Evolutionary conservation across 2,329 filamentous ascomycete genomes (phyloP), one percentile per base, ranked within the genome.

Genomic region (Immersiporthe knoxdaviesiana): DNA sequence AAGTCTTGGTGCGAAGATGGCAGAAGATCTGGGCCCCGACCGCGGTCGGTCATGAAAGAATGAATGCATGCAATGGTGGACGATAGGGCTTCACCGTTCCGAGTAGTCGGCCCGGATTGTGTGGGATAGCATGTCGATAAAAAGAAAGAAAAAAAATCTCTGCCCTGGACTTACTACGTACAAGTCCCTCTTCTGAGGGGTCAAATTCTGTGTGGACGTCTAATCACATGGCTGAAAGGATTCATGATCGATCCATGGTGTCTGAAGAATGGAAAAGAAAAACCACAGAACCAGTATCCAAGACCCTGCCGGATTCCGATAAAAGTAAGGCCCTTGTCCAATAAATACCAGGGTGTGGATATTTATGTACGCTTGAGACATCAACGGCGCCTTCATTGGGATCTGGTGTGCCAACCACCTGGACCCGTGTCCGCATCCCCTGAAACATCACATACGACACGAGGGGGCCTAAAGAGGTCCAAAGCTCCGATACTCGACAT

Each of bases 361-460:
- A 56, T 56, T 56, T 56, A 30, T 56, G 52, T 56, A 18, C 27
- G 52, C 52, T 56, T 56, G 52, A 56, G 32, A 56, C 52, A 30
- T 30, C 12, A 54, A 32, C 24, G 12, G 27, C 14, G 24, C 14
- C 52, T 30, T 56, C 24, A 7, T 30, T 56, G 52, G 52, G 24
- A 32, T 56, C 52, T 56, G 52, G 52, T 56, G 52, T 56, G 52
- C 52, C 52, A 56, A 56, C 52, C 27, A 56, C 27, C 16, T 18
- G 27, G 14, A 56, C 3, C 27, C 27, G 52, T 56, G 14, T 30
- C 27, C 30, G 14, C 1, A 30, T 54, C 52, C 52, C 52, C 27
- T 54, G 52, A 54, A 30, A 54, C 52, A 16, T 16, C 52, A 27
- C n/a, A 54, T 27, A 54, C 52, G 52, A 56, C 24, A 56, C 52